phyloP scores from a whole-genome alignment of 257 asterid genomes.

The Przewalskia tangutica region DNA sequence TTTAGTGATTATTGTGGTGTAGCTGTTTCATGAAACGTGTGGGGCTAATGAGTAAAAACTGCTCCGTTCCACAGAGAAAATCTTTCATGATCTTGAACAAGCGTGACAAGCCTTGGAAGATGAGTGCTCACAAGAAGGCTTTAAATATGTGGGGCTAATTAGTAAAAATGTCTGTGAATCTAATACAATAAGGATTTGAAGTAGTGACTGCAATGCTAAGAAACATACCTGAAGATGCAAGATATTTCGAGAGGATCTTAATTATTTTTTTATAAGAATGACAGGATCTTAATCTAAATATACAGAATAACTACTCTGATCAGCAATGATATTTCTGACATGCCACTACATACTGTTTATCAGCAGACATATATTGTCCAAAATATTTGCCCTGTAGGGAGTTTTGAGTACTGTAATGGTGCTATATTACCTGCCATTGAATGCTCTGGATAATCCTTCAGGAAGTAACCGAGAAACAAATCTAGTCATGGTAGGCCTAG shows the following conservation, averaged over 20 bases:
- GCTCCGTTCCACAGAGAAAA: neutral
- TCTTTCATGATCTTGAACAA: neutral
- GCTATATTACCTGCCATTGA: constrained; percentile 68
- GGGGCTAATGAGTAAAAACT: neutral
- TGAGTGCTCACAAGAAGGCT: neutral
- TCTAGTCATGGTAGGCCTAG: constrained; percentile 88
- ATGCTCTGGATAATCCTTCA: constrained; percentile 76
- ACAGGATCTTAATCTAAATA: neutral
- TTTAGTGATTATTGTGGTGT: neutral
- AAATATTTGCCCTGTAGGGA: neutral
- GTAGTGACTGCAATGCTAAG: neutral
- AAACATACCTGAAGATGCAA: neutral
- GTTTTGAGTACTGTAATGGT: neutral
- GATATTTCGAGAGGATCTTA: neutral
- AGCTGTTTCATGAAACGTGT: neutral
- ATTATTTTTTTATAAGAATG: neutral
- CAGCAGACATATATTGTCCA: neutral
- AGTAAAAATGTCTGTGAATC: neutral
- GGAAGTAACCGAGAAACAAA: constrained; percentile 81
- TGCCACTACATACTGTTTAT: neutral
- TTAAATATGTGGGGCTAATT: neutral
- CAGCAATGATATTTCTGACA: neutral
- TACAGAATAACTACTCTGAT: neutral
- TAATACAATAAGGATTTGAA: neutral
- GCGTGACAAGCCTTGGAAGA: neutral